These are phyloP conservation scores for Arthromyces matolae DNA, from an alignment of 768 basidiomycete species.

Conservation along the genomic window DNA sequence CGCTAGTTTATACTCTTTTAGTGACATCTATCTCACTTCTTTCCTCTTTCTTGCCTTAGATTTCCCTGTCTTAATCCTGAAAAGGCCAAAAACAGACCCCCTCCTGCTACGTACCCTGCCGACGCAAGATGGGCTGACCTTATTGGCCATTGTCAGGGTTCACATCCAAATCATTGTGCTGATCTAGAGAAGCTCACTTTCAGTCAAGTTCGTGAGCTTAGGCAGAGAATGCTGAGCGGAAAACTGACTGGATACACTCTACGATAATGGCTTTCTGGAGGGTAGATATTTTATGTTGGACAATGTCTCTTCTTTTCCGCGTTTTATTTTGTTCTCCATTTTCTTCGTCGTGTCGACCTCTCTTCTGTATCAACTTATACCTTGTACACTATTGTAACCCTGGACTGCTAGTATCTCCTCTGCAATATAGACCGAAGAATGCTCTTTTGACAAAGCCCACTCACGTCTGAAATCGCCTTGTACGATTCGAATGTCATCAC, in stretches of 20 bases:
- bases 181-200: conserved; percentile 29
- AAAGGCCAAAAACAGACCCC: conserved; percentile 1
- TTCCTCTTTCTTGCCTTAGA: not conserved
- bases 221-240: conserved; percentile 20
- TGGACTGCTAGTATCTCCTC: too few relatives aligned
- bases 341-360: too few relatives aligned
- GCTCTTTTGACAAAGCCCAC: too few relatives aligned
- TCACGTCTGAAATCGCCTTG: too few relatives aligned
- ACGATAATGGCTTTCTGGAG: too few relatives aligned
- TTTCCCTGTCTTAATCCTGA: conserved; percentile 3
- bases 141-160: conserved; percentile 27
- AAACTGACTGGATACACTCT: conserved; percentile 9
- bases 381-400: too few relatives aligned
- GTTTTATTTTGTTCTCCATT: not conserved
- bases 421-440: too few relatives aligned
- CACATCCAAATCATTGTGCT: conserved; percentile 28
- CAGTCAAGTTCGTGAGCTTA: conserved; percentile 31
- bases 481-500: too few relatives aligned
- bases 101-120: conserved; percentile 20
- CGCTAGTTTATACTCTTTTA: too few relatives aligned
- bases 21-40: not conserved
- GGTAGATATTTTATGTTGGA: not conserved
- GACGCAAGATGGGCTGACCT: conserved; percentile 29
- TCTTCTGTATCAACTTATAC: not conserved
- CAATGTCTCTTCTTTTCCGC: not conserved